Conservation (phyloP, 179 eudicot species). For the Beta macrorhiza region DNA sequence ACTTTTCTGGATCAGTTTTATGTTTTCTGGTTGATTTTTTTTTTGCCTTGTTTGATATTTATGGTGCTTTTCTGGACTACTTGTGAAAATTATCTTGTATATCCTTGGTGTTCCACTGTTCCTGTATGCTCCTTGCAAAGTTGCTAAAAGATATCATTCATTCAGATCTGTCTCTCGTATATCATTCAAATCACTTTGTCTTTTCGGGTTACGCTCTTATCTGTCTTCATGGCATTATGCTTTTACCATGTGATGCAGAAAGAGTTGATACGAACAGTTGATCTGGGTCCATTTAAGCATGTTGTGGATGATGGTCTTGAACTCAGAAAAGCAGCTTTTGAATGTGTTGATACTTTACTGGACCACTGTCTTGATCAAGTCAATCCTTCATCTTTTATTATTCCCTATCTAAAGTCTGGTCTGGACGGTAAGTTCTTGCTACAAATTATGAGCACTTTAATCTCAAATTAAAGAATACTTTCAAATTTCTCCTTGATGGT, state of each 20-base stretch:
- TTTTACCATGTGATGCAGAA: conserved; percentile 48
- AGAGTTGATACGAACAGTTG: conserved; percentile 96
- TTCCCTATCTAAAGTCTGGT: conserved; percentile 87
- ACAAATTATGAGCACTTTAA: background rate
- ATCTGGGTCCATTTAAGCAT: conserved; percentile 96
- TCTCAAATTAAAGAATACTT: background rate
- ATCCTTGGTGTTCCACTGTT: no score
- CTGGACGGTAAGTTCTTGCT: conserved; percentile 65
- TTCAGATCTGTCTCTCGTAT: no score
- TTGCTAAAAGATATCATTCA: no score
- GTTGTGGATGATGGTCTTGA: conserved; percentile 98
- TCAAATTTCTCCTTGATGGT: background rate
- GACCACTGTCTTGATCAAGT: conserved; percentile 94
- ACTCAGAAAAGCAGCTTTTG: conserved; percentile 95
- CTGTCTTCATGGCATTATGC: background rate
- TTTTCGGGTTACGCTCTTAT: background rate
- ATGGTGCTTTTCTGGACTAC: no score
- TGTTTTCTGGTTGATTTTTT: no score
- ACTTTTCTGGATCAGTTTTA: no score
- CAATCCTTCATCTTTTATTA: conserved; percentile 86
- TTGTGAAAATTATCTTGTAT: no score
- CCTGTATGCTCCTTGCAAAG: no score
- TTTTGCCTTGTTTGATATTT: no score
- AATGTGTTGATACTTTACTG: conserved; percentile 90
- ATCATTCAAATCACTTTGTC: background rate